Conservation (phyloP, 1,284 basidiomycete species). For the Apiotrichum akiyoshidainum region DNA sequence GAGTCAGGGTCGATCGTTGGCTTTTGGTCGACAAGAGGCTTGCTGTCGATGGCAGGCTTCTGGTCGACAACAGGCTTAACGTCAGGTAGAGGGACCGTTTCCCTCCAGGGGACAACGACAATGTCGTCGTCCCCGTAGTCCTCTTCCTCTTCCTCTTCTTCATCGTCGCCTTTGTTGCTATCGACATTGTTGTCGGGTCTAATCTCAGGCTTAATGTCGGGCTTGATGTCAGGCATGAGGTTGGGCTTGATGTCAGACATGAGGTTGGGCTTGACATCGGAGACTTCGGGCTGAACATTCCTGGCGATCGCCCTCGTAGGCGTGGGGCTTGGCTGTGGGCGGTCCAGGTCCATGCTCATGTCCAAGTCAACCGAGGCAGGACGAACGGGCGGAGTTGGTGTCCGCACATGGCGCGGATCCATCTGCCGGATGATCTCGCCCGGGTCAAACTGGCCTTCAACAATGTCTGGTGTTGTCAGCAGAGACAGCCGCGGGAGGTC, state of each 20-base stretch:
- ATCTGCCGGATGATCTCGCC: not conserved
- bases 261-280: not conserved
- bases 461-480: not conserved
- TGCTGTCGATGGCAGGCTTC: slow-evolving; percentile 11
- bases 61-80: slow-evolving; percentile 11
- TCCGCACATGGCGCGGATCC: not conserved
- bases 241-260: not conserved
- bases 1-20: not conserved
- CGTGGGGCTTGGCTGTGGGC: no score
- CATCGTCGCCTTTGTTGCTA: slow-evolving; percentile 9
- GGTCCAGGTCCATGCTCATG: no score
- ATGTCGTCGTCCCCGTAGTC: slow-evolving; percentile 21
- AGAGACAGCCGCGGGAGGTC: not conserved
- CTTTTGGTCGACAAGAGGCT: not conserved
- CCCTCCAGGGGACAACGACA: not conserved
- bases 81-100: no score
- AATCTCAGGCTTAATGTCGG: not conserved
- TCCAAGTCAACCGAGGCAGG: not conserved
- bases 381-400: not conserved
- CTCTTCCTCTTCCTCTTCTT: slow-evolving; percentile 25
- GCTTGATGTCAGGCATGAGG: not conserved
- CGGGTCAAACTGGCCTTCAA: not conserved
- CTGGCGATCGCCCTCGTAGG: no score
- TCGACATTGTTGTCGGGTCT: not conserved
- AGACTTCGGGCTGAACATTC: not conserved